Evolutionary conservation across 352 stramenopile species (phyloP), one percentile per base, ranked within the genome.

Genomic region (Pythium vanterpoolii): DNA sequence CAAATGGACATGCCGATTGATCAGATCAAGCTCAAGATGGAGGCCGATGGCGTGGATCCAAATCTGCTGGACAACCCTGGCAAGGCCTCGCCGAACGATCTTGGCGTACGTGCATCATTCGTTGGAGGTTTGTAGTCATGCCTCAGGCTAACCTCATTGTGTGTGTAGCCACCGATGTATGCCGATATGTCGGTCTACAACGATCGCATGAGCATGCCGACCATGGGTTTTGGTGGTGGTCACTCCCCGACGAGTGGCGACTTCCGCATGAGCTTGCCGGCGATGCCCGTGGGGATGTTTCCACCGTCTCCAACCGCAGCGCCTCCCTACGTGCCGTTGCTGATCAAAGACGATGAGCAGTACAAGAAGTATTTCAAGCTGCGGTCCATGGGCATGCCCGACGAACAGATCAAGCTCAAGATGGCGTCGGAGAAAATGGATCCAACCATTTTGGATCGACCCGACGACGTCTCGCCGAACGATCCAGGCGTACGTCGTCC

Each of bases 21-120:
- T 19, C 77, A 94, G 43, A 92, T 96, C 64, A 92, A 90, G 56
- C 56, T 92, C 51, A 93, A 95, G 64, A 96, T 96, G 81, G 77
- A 92, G 57, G 76, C 76, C 0, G 87, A 95, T 14, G 83, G 85
- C 7, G 59, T 93, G 1, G 80, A 93, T 43, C 70, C 86, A 1
- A 55, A 69, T 14, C 55, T 93, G 27, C 63, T 96, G 3, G 81
- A 93, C 44, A 78, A 76, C 9, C 80, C 83, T 3, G 76, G 71
- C 40, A 75, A 65, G 27, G 65, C 80, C 6, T 96, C 84, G 0
- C 84, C 84, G n/a, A 90, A 94, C 53, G 84, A 94, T 24, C 76
- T 70, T 52, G 85, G 85, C 9, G 85, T 93, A 74, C 46, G 82
- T 79, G 31, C 28, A 42, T 2, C 26, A 24, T 38, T 59, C 33